Base-by-base conservation (phyloP, 192 early-diverging fungal species). In the Rhizoclosmatium sp. region DNA sequence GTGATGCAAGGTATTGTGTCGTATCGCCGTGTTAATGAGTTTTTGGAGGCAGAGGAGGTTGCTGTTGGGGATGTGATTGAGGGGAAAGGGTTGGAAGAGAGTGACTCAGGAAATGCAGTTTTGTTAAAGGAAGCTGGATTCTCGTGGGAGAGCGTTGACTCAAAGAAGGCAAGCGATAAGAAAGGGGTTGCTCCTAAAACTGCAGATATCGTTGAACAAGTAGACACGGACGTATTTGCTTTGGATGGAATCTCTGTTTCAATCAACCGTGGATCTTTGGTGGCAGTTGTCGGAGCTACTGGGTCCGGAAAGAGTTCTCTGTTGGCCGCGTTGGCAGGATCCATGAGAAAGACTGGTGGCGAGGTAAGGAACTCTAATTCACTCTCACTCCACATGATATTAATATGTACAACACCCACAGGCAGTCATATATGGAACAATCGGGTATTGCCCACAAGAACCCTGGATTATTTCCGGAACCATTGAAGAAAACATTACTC, bases 401-500 rank as follows among this genome's bases (percentile, higher is more conserved):
- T 14, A 14, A 59, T n/a, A 65, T 31, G 31, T 31, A 31, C 31
- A 31, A 31, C 31, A 31, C 31, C 12, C 19, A 31, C 71, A 72
- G 71, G 71, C 73, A 7, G 40, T 23, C 71, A 46, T 81, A 19
- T 59, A 69, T 41, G 79, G 84, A 46, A 21, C 71, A 9, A 39
- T 84, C 0, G 76, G 71, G 9, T 84, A 81, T 60, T 82, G 80
- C 61, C 56, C 70, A 19, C 82, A 84, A 59, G 59, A 79, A 9
- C 80, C 82, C 16, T 86, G 85, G 82, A 82, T 84, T 59, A 45
- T 82, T 31, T 76, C 64, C 12, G 84, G 77, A 59, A 88, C 89
- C 4, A 92, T 97, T 64, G 87, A 89, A 56, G 92, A 95, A n/a
- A 97, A 97, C 80, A 87, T 92, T 62, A 72, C 67, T 23, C 59